Evolutionary conservation across 768 basidiomycete species (phyloP).

Genomic region (Pleurotus ostreatus): DNA sequence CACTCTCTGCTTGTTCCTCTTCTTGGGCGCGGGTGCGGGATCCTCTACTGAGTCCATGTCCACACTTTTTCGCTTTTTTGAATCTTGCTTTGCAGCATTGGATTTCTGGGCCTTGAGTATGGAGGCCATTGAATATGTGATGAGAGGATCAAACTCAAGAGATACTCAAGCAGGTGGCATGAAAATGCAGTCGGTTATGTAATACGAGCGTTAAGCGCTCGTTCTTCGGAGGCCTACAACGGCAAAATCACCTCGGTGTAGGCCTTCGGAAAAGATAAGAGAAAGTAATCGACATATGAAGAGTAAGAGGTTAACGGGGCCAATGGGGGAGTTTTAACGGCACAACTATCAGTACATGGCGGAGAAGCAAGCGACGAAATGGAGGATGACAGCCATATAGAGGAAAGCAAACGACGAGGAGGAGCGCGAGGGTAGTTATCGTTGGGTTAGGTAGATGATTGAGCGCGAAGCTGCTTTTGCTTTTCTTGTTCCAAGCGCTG

Average conservation of each 20-base stretch:
- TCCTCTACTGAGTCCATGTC: slow-evolving; percentile 53
- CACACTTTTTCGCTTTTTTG: slow-evolving; percentile 57
- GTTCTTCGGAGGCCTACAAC: too few relatives aligned
- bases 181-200: slow-evolving; percentile 7
- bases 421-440: background rate
- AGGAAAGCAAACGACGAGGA: background rate
- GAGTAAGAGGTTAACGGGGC: background rate
- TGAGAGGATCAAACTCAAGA: too few relatives aligned
- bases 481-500: slow-evolving; percentile 88
- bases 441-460: slow-evolving; percentile 16
- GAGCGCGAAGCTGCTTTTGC: slow-evolving; percentile 68
- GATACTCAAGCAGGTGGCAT: background rate
- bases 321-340: background rate
- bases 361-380: background rate
- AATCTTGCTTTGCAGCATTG: slow-evolving; percentile 47
- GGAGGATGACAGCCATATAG: background rate
- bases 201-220: slow-evolving; percentile 7
- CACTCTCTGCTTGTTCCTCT: slow-evolving; percentile 93
- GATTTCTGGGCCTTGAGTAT: slow-evolving; percentile 57
- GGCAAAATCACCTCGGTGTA: background rate
- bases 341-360: background rate
- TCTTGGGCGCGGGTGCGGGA: slow-evolving; percentile 32
- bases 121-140: slow-evolving; percentile 48
- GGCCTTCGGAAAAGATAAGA: background rate
- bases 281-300: background rate